Evolutionary conservation across 2,329 filamentous ascomycete species (phyloP).

Genomic region (Colletotrichum falcatum): DNA sequence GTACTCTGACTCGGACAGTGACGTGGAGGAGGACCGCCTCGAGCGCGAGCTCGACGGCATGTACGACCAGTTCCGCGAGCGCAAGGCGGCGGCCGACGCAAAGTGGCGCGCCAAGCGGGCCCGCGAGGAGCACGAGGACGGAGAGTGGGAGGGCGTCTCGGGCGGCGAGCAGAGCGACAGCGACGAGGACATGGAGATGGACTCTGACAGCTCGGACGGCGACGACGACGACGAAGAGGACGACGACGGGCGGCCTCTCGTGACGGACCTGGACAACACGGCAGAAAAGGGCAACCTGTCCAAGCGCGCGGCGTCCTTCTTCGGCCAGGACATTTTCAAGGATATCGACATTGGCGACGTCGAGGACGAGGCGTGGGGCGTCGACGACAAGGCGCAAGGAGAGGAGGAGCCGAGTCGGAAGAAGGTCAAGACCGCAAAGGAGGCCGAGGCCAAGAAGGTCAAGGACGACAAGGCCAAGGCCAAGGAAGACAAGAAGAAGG

Average conservation of each 20-base stretch:
- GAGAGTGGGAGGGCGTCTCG: constrained; percentile 93
- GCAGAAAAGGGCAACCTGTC: constrained; percentile 74
- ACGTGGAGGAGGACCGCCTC: constrained; percentile 78
- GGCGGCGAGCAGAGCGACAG: constrained; percentile 73
- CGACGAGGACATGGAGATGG: constrained; percentile 62
- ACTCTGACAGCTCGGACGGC: constrained; percentile 65
- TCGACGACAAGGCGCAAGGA: constrained; percentile 46
- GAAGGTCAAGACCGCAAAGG: constrained; percentile 30
- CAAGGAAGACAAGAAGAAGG: constrained; percentile 43
- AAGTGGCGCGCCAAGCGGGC: constrained; percentile 93
- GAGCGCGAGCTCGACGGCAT: constrained; percentile 88
- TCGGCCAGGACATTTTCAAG: constrained; percentile 94
- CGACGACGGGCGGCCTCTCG: constrained; percentile 46
- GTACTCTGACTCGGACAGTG: constrained; percentile 63
- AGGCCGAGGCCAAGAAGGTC: constrained; percentile 44
- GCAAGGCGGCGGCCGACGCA: constrained; percentile 82
- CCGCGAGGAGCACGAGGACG: constrained; percentile 82
- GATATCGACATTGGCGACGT: constrained; percentile 65
- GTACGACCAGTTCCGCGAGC: constrained; percentile 88
- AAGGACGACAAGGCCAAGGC: constrained; percentile 45
- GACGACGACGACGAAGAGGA: constrained; percentile 46
- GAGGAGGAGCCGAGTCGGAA: constrained; percentile 25
- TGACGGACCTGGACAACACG: constrained; percentile 56
- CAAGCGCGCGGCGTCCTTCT: constrained; percentile 87
- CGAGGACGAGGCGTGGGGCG: constrained; percentile 48